These are phyloP conservation scores for Gossypium raimondii DNA, from an alignment of 345 rosid genomes.

Conservation along the genomic window DNA sequence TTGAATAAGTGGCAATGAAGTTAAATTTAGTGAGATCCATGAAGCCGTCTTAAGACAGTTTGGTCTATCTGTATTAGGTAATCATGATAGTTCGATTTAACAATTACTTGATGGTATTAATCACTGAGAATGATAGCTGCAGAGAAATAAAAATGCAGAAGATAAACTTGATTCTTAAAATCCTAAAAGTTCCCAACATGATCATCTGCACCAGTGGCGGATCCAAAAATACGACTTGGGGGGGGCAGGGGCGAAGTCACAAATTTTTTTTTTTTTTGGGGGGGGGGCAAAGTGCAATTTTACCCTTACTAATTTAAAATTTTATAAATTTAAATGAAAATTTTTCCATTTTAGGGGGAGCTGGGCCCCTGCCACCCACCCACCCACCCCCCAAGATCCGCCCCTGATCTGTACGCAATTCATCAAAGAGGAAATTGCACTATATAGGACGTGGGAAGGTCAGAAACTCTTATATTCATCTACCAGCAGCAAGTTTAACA, in stretches of 20 bases:
- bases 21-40: neutral
- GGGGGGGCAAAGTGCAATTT: no score
- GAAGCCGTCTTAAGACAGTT: neutral
- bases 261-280: no score
- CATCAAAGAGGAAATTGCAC: neutral
- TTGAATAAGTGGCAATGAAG: neutral
- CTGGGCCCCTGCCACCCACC: no score
- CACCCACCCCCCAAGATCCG: no score
- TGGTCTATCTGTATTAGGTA: neutral
- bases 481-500: conserved; percentile 10
- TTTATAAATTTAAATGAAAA: no score
- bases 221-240: no score
- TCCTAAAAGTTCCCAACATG: neutral
- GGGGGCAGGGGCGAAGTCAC: no score
- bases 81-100: neutral
- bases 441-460: neutral
- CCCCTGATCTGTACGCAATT: neutral
- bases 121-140: neutral
- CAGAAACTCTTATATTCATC: neutral
- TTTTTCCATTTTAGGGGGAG: no score
- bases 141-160: neutral
- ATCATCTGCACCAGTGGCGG: neutral
- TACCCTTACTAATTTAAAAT: no score
- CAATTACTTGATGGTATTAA: neutral
- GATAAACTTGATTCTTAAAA: neutral